Percentiles rank a stretch among this genome's conserved stretches.
Conservation (phyloP, 2,329 filamentous ascomycete species). For the Alternaria metachromatica region DNA sequence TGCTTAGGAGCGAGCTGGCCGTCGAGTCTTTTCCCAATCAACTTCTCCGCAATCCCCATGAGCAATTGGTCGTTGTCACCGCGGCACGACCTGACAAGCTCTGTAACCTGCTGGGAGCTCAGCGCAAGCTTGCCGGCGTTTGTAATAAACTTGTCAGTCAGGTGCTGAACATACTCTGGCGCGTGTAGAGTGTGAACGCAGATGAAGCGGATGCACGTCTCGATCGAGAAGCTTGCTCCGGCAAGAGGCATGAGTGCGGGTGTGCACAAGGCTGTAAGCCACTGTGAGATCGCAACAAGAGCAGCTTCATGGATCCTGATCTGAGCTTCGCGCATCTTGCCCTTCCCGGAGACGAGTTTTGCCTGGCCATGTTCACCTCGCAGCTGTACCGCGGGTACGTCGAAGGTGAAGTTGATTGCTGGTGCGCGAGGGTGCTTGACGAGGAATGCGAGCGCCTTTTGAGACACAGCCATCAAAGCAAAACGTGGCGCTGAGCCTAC, state of each 20-base stretch:
- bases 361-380: too few species aligned
- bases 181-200: background rate
- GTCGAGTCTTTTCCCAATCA: background rate
- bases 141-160: background rate
- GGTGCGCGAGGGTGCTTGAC: background rate
- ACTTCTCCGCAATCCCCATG: background rate
- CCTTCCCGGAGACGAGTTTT: background rate
- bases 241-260: background rate
- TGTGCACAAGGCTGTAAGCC: background rate
- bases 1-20: background rate
- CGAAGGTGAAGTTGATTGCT: constrained; percentile 6
- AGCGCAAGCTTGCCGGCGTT: background rate
- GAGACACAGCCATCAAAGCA: background rate
- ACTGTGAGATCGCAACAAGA: constrained; percentile 1
- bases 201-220: constrained; percentile 5
- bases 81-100: constrained; percentile 4
- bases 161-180: constrained; percentile 1
- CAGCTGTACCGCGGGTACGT: background rate
- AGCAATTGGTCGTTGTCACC: background rate
- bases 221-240: background rate
- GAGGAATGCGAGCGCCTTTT: background rate
- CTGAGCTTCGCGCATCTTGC: background rate
- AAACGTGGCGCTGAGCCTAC: background rate
- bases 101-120: background rate
- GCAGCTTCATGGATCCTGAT: constrained; percentile 3